Evolutionary conservation across 306 rosid species (phyloP), one percentile per base, ranked within the genome.

Genomic region (Trifolium subterraneum): DNA sequence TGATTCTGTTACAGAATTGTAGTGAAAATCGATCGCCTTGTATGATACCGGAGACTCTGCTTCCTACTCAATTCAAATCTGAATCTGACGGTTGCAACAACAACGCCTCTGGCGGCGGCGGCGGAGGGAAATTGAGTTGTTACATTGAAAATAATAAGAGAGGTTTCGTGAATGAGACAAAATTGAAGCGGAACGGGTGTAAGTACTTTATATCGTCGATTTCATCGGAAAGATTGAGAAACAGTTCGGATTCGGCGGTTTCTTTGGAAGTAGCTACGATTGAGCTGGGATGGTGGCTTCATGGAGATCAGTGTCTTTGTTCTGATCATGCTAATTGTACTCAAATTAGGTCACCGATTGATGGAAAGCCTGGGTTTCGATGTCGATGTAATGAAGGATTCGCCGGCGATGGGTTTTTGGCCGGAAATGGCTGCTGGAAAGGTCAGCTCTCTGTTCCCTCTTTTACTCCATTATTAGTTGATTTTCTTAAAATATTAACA

Each of bases 231-330:
- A 75, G 83, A 27, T 33, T 60, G 11, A 64, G 29, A 58, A 84
- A 87, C 23, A 20, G 4, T 36, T 80, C 88, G 0, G 69, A 42
- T n/a, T 10, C 75, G 14, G 72, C 82, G 76, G 52, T 89, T 64
- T 81, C 90, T 3, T 78, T 94, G 86, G 93, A 86, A 64, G 86
- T 94, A 11, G 89, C 80, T 74, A 83, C 83, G 14, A 86, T 85
- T 31, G 90, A 87, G 66, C 88, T 94, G 27, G 96, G 85, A 5
- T 94, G 97, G 97, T 94, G 97, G 98, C 58, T 90, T 27, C 78
- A 78, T 4, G 98, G 98, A 22, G 60, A 3, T 70, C 38, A 22
- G 5, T 94, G 98, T 71, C 60, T 6, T 7, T 94, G 98, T 70
- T 84, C 84, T 29, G 8, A 3, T 9, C 38, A 88, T 59, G 90